Evolutionary conservation across 192 early-diverging fungal species (phyloP).

Genomic region (Glomus cerebriforme): DNA sequence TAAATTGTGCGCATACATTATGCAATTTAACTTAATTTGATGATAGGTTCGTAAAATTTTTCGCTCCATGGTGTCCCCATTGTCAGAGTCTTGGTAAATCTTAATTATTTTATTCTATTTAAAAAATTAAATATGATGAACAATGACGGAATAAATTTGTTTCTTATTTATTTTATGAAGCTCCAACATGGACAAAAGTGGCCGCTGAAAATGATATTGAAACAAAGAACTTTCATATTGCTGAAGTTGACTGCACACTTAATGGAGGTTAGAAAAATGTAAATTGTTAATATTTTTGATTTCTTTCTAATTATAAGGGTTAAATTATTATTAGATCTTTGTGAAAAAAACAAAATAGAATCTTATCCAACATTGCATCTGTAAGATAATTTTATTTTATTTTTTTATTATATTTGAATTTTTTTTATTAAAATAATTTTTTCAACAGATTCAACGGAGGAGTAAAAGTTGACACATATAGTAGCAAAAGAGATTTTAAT

Average conservation of each 20-base stretch:
- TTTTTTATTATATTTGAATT: not conserved
- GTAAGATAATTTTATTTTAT: conserved; percentile 17
- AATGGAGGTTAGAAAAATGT: conserved; percentile 49
- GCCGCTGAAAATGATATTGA: conserved; percentile 44
- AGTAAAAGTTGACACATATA: conserved; percentile 34
- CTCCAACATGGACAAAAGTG: conserved; percentile 49
- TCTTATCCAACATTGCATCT: conserved; percentile 20
- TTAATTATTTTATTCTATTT: not conserved
- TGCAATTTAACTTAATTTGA: not conserved
- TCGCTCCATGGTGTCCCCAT: conserved; percentile 47
- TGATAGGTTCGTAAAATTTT: conserved; percentile 56
- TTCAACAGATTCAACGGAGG: conserved; percentile 39
- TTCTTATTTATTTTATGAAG: conserved; percentile 30
- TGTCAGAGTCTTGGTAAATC: conserved; percentile 47
- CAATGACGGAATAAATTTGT: not conserved
- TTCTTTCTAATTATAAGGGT: conserved; percentile 38
- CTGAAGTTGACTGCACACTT: conserved; percentile 67
- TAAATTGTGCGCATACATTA: not conserved
- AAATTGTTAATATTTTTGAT: conserved; percentile 42
- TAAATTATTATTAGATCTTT: conserved; percentile 35
- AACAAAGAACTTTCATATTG: conserved; percentile 58
- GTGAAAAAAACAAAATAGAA: conserved; percentile 43
- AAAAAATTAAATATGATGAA: no score
- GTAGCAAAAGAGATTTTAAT: conserved; percentile 36
- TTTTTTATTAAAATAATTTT: not conserved